Evolutionary conservation across 495 filamentous ascomycete genomes (phyloP), one percentile per base, ranked within the genome.

Genomic region (Penicillium crystallinum): DNA sequence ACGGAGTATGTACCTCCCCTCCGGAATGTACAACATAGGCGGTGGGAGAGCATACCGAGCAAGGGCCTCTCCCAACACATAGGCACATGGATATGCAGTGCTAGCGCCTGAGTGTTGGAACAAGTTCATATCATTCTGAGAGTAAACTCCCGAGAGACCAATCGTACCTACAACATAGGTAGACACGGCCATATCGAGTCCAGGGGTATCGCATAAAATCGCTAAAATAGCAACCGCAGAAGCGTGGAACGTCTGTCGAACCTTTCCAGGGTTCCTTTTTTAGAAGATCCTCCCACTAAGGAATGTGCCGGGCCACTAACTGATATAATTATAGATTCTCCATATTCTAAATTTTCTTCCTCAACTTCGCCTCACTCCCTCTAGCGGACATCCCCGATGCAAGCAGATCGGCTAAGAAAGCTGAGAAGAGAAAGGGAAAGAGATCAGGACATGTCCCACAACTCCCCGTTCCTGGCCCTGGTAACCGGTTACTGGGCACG

Each of bases 301-400:
- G 42, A 45, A 45, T 45, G 42, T 33, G 27, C 42, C 42, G 40
- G 40, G 40, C 40, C 40, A 43, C 40, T 43, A 43, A 41, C 23
- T 3, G 41, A 27, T 47, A 47, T 47, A 47, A 47, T 23, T 47
- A 34, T 36, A 47, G 44, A 45, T 34, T 22, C 22, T 7, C 25
- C n/a, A 3, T 9, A 7, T 22, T 43, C 4, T 18, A 15, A 3
- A 1, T 45, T 33, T 19, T 19, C 23, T 19, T 45, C 18, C 7
- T 8, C 4, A 25, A 29, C 44, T 47, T 8, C 44, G 44, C 44
- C 44, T 36, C 44, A 25, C 25, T 36, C 15, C 23, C 23, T 27
- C 23, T 27, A 7, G 23, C 7, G 23, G 23, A 27, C 29, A 31
- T 31, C 11, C 29, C 23, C 23, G 3, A n/a, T n/a, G n/a, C n/a